phyloP scores from a whole-genome alignment of 1,284 basidiomycete genomes.

The Dichomitus squalens region DNA sequence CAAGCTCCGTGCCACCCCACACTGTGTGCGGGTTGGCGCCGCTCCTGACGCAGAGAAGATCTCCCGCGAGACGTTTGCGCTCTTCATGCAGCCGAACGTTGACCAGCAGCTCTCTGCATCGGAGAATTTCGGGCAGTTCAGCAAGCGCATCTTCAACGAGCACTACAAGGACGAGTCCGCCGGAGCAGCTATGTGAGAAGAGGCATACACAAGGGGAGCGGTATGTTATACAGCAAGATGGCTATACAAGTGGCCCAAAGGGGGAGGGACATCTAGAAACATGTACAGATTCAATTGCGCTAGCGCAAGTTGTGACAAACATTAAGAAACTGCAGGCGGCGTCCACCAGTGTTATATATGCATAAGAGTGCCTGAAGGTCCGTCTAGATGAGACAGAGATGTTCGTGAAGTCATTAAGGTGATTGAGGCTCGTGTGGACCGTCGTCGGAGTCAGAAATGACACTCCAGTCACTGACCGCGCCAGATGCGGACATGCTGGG shows the following conservation, averaged over 20 bases:
- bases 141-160: constrained; percentile 77
- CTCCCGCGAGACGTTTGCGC: constrained; percentile 84
- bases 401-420: constrained; percentile 1
- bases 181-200: constrained; percentile 24
- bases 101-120: constrained; percentile 67
- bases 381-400: constrained; percentile 5
- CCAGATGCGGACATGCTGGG: constrained; percentile 54
- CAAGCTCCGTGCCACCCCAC: constrained; percentile 82
- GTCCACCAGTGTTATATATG: constrained; percentile 8
- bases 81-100: constrained; percentile 93
- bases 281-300: not conserved
- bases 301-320: not conserved
- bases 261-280: constrained; percentile 12
- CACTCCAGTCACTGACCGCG: constrained; percentile 78
- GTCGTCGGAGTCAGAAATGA: constrained; percentile 76
- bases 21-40: constrained; percentile 80
- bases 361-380: constrained; percentile 7
- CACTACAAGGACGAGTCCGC: constrained; percentile 60
- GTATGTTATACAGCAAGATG: constrained; percentile 11
- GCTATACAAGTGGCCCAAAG: not conserved
- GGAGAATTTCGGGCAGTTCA: constrained; percentile 88
- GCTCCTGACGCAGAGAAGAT: constrained; percentile 48
- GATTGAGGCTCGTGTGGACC: constrained; percentile 12
- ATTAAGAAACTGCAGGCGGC: not conserved
- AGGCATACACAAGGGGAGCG: not conserved